Evolutionary conservation across 805 yeast genomes (phyloP).

Genomic region (Ogataea populi-albae): DNA sequence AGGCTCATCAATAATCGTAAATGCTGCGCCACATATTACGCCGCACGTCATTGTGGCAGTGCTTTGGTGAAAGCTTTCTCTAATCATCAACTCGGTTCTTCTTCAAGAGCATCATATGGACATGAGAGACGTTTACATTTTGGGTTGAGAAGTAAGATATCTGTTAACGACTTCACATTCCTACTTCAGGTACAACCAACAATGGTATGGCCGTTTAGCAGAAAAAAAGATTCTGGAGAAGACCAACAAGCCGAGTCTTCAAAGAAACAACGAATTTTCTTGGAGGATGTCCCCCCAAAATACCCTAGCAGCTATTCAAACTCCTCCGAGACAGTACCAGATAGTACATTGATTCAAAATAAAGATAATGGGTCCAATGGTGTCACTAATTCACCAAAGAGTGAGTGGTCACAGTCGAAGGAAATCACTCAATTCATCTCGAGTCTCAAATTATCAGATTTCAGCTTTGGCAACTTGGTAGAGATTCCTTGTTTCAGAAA

Average conservation of each 20-base stretch:
- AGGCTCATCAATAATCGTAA: too few species aligned
- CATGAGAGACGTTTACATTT: background rate
- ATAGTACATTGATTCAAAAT: too few species aligned
- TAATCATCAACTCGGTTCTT: too few species aligned
- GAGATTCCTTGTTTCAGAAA: slow-evolving; percentile 77
- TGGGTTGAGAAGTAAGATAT: background rate
- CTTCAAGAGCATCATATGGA: too few species aligned
- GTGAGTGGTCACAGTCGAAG: slow-evolving; percentile 17
- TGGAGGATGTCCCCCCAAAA: slow-evolving; percentile 54
- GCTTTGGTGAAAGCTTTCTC: too few species aligned
- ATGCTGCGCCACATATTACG: too few species aligned
- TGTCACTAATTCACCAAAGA: too few species aligned
- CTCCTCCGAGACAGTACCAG: too few species aligned
- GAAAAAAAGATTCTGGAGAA: slow-evolving; percentile 3
- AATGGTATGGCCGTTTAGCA: slow-evolving; percentile 25
- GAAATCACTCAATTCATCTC: slow-evolving; percentile 21
- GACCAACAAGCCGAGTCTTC: slow-evolving; percentile 7
- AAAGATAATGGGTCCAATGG: too few species aligned
- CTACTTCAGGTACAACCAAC: background rate
- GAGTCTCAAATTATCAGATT: slow-evolving; percentile 47
- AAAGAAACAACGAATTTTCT: slow-evolving; percentile 29
- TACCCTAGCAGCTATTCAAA: too few species aligned
- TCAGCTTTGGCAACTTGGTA: slow-evolving; percentile 47
- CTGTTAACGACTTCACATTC: too few species aligned
- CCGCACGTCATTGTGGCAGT: too few species aligned